Percentiles rank a stretch among this genome's conserved stretches.
phyloP scores from a whole-genome alignment of 2,329 filamentous ascomycete genomes.

The Hypoxylon sp. region DNA sequence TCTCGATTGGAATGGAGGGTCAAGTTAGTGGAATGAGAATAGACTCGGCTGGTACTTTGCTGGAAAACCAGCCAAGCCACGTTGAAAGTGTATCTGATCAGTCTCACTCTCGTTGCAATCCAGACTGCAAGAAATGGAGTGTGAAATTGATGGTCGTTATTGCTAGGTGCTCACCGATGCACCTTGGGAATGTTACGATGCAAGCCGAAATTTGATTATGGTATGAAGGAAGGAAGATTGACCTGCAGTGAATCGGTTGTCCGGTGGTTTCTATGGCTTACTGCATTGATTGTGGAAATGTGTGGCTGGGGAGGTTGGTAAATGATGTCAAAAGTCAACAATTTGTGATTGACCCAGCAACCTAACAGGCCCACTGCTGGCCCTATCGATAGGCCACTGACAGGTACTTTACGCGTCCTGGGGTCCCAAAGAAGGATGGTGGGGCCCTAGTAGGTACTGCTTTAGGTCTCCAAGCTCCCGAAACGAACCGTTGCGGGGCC shows the following conservation, averaged over 20 bases:
- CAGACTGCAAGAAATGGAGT: slow-evolving; percentile 12
- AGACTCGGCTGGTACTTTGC: slow-evolving; percentile 47
- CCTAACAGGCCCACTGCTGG: slow-evolving; percentile 15
- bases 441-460: slow-evolving; percentile 15
- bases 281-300: slow-evolving; percentile 32
- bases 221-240: slow-evolving; percentile 19
- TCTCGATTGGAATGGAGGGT: slow-evolving; percentile 28
- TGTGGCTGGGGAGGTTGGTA: slow-evolving; percentile 47
- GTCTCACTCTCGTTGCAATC: slow-evolving; percentile 26
- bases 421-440: slow-evolving; percentile 26
- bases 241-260: slow-evolving; percentile 36
- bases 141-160: slow-evolving; percentile 16
- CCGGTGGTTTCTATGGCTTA: slow-evolving; percentile 47
- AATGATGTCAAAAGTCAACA: slow-evolving; percentile 52
- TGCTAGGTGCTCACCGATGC: slow-evolving; percentile 24
- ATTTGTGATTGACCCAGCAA: slow-evolving; percentile 47
- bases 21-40: slow-evolving; percentile 11
- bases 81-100: slow-evolving; percentile 29
- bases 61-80: slow-evolving; percentile 49
- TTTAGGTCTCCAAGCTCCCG: slow-evolving; percentile 11
- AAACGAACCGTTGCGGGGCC: slow-evolving; percentile 14
- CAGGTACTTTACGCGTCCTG: slow-evolving; percentile 16
- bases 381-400: slow-evolving; percentile 22
- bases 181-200: slow-evolving; percentile 33
- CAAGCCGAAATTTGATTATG: slow-evolving; percentile 12